Conservation (phyloP, 148 eudicot species). For the Silene conica region DNA sequence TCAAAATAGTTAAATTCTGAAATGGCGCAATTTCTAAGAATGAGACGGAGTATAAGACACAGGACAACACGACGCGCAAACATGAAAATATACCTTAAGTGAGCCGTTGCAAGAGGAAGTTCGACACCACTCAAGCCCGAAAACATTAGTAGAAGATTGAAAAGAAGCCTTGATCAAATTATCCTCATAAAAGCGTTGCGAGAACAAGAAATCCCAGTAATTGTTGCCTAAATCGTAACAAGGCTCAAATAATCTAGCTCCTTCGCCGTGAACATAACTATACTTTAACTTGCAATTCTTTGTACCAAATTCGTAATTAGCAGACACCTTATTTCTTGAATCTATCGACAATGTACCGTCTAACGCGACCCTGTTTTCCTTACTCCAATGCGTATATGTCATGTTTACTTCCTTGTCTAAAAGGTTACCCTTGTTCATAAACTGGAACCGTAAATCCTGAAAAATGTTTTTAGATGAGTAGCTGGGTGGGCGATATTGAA, state of each 20-base stretch:
- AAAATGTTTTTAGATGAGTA: not conserved
- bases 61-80: not conserved
- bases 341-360: slow-evolving; percentile 48
- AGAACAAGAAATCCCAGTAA: slow-evolving; percentile 50
- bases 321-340: slow-evolving; percentile 41
- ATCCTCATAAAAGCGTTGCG: slow-evolving; percentile 35
- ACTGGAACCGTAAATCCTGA: slow-evolving; percentile 56
- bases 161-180: slow-evolving; percentile 49
- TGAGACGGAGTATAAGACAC: not conserved
- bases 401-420: slow-evolving; percentile 42
- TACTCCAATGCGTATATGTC: slow-evolving; percentile 42
- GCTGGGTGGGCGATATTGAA: too few relatives aligned
- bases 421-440: slow-evolving; percentile 46
- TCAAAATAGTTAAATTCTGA: not conserved
- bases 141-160: slow-evolving; percentile 35
- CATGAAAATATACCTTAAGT: slow-evolving; percentile 41
- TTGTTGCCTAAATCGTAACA: slow-evolving; percentile 50
- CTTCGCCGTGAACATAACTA: slow-evolving; percentile 38
- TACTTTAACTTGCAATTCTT: slow-evolving; percentile 48
- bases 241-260: slow-evolving; percentile 42
- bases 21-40: not conserved
- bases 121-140: slow-evolving; percentile 47
- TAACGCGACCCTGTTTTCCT: slow-evolving; percentile 32
- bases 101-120: slow-evolving; percentile 32
- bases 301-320: slow-evolving; percentile 39